These are phyloP conservation scores for Tagetes erecta DNA, from an alignment of 129 eudicot species.

Conservation along the genomic window DNA sequence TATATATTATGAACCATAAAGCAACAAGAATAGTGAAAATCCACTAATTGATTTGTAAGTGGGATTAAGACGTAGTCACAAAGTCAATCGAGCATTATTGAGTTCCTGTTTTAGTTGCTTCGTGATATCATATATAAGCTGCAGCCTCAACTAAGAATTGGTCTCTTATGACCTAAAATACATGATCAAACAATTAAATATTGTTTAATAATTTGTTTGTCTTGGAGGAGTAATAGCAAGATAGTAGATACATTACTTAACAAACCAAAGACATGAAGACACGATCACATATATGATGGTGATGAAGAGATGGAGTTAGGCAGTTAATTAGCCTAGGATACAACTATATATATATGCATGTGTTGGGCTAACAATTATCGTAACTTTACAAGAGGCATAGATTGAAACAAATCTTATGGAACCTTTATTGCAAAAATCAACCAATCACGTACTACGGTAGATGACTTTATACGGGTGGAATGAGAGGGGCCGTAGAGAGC, in stretches of 20 bases:
- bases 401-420: no score
- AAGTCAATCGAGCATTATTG: conserved; percentile 47
- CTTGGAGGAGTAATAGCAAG: neutral
- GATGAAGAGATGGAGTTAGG: neutral
- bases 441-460: no score
- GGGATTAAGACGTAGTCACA: conserved; percentile 43
- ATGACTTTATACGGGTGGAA: no score
- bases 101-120: conserved; percentile 45
- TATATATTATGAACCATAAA: conserved; percentile 38
- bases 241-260: neutral
- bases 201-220: neutral
- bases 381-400: no score
- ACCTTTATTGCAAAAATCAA: no score
- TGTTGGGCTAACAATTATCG: no score
- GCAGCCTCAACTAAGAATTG: conserved; percentile 1
- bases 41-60: conserved; percentile 54
- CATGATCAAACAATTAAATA: neutral
- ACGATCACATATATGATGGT: neutral
- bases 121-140: conserved; percentile 29
- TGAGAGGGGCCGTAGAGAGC: no score
- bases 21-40: conserved; percentile 38
- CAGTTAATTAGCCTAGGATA: neutral
- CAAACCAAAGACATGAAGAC: neutral
- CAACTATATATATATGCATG: neutral
- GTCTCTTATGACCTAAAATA: neutral